Evolutionary conservation across 2,329 filamentous ascomycete genomes (phyloP), one percentile per base, ranked within the genome.

Genomic region (Amesomyces nigricolor): DNA sequence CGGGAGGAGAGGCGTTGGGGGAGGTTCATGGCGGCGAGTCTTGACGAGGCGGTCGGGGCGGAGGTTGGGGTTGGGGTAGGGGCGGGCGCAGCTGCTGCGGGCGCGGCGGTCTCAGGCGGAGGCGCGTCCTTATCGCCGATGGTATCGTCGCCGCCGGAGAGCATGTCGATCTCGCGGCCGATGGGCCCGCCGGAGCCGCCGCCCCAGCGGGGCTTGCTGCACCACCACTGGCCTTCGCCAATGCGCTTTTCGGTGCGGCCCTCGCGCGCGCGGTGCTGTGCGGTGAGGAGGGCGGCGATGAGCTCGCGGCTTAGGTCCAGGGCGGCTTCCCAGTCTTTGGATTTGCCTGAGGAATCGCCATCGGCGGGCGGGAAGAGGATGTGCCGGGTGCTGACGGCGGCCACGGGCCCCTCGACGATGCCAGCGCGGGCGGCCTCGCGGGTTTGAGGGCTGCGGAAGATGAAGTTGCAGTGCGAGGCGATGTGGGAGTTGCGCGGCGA

Each of bases 231-330:
- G 16, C 73, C 78, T 51, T 82, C 75, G 1, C 82, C 83, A 54
- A 83, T 76, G 0, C 78, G 74, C 49, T 73, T 74, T 67, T 86
- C 83, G 0, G 68, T 68, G 54, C 75, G 78, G 32, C 79, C 79
- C 60, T 85, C 76, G 13, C 83, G 79, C 10, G 77, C 74, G 16
- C 83, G 79, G 59, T 86, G 82, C 65, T 87, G 84, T 0, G 83
- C 83, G 7, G 82, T 82, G 46, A 85, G 72, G 4, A 87, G 71
- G 0, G 80, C 77, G 3, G 82, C 80, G 29, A 83, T 71, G 0
- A 86, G 66, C 65, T 87, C 84, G 35, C 82, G 75, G 0, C 79
- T 79, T 19, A 86, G 73, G 64, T 87, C 86, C 40, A 83, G 72
- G 30, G 78, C 71, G 55, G 86, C 80, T 40, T 89, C 75, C 7